Base-by-base conservation (phyloP, 176 grass and related monocot species). In the Alloteropsis semialata region DNA sequence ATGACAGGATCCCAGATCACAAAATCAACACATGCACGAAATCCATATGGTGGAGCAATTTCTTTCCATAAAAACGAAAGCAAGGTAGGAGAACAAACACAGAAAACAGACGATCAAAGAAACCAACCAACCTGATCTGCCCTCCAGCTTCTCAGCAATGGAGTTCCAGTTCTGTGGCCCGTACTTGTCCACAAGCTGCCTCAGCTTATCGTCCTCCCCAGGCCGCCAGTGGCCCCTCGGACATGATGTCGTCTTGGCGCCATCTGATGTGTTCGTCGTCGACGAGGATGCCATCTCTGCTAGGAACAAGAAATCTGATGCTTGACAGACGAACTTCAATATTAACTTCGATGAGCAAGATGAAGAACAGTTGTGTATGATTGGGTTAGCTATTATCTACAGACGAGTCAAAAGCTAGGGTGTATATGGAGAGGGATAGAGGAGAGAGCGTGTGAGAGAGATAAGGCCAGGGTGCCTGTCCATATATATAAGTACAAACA, bases 161-260 rank as follows among this genome's bases (percentile, higher is more conserved):
- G 95, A 98, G 64, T 98, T 98, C 95, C 95, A 98, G 75, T 98
- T 98, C 86, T 95, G 95, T 0, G 95, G 88, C 3, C 95, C 95
- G 60, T 93, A 84, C 90, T 95, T 82, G n/a, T 95, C 79, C 9
- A 98, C 90, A 3, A 98, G 90, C 85, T 86, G 78, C 53, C 82
- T 82, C 17, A 98, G 79, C 82, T 93, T 91, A 78, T 98, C 88
- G 69, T 98, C 95, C 72, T 98, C 95, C 44, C 90, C 79, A 12
- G 92, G 92, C 29, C 92, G 73, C 95, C 95, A 98, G 78, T 98
- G 92, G 0, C 95, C 95, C 39, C 95, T 88, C 32, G 86, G 92
- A 73, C 95, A 98, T 30, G 77, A 58, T 19, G 86, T 82, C 0
- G 83, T 46, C 79, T 86, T 98, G 9, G 72, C 74, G 10, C 83